Conservation (phyloP, 352 stramenopile genomes). For the Pythium utonaiense region DNA sequence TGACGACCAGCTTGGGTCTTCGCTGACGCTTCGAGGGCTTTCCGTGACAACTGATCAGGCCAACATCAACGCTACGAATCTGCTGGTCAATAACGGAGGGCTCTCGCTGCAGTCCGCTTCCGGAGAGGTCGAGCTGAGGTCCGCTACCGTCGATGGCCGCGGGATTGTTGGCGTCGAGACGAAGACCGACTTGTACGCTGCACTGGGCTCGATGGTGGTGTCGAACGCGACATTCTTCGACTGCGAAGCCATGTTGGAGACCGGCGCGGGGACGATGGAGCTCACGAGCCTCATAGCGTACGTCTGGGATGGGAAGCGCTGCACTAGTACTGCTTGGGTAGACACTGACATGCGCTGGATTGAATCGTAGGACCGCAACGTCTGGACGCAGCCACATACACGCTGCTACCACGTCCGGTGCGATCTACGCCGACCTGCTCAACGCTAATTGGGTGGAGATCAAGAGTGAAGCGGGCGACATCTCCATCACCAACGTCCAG, state of each 20-base stretch:
- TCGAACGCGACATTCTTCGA: conserved; percentile 44
- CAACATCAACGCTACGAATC: conserved; percentile 44
- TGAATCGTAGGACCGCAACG: conserved; percentile 31
- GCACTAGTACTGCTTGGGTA: too few species aligned
- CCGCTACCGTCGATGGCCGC: conserved; percentile 38
- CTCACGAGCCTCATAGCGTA: conserved; percentile 43
- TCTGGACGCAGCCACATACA: conserved; percentile 48
- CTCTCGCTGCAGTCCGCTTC: conserved; percentile 39
- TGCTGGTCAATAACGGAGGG: conserved; percentile 30
- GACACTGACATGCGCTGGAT: not conserved
- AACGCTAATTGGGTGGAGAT: conserved; percentile 60
- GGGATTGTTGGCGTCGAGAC: conserved; percentile 26
- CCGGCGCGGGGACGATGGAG: conserved; percentile 43
- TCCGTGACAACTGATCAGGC: conserved; percentile 38
- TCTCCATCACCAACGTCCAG: conserved; percentile 32
- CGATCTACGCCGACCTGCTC: conserved; percentile 38
- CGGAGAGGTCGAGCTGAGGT: conserved; percentile 47
- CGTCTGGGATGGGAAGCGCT: too few species aligned
- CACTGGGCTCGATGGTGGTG: conserved; percentile 42
- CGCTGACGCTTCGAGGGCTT: conserved; percentile 32
- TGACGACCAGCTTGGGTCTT: conserved; percentile 10
- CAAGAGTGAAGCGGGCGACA: conserved; percentile 37
- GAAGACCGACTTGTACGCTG: conserved; percentile 33
- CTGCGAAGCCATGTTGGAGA: conserved; percentile 48
- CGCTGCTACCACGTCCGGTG: conserved; percentile 42